Evolutionary conservation across 257 asterid species (phyloP).

Genomic region (Petunia axillaris): DNA sequence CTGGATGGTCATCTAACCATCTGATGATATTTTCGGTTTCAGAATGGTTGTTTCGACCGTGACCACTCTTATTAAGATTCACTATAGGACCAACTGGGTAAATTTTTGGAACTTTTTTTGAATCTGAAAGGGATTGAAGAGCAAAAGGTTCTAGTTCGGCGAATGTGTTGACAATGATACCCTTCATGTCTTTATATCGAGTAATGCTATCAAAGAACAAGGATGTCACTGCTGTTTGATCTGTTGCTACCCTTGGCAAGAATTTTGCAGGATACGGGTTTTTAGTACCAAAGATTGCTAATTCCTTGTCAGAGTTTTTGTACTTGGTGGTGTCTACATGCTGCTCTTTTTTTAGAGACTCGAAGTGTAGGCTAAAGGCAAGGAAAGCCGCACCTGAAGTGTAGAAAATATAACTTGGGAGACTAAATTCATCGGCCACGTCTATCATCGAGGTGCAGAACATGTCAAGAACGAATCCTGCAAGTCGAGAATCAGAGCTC

Average conservation of each 20-base stretch:
- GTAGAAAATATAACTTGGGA: constrained; percentile 44
- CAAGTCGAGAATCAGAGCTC: constrained; percentile 18
- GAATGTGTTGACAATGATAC: constrained; percentile 51
- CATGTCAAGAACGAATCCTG: constrained; percentile 47
- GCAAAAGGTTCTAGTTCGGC: constrained; percentile 45
- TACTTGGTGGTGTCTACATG: constrained; percentile 24
- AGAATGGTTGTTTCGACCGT: neutral
- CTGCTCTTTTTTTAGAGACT: constrained; percentile 16
- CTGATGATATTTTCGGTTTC: constrained; percentile 9
- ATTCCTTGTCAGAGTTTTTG: neutral
- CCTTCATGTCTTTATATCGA: constrained; percentile 30
- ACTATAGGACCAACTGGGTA: constrained; percentile 55
- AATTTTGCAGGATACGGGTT: constrained; percentile 35
- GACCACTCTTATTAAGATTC: neutral
- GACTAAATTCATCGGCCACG: constrained; percentile 40
- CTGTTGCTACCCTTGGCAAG: constrained; percentile 25
- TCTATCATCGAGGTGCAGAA: constrained; percentile 41
- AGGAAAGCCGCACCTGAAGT: constrained; percentile 43
- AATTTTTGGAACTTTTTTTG: constrained; percentile 25
- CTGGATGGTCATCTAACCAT: constrained; percentile 35
- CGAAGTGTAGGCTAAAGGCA: constrained; percentile 18
- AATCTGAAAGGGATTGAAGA: constrained; percentile 30
- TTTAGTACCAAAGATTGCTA: constrained; percentile 30
- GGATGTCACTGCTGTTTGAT: constrained; percentile 8
- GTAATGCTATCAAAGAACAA: neutral